These are phyloP conservation scores for Hyphopichia buzzinii DNA, from an alignment of 1,139 yeast species.

Conservation along the genomic window DNA sequence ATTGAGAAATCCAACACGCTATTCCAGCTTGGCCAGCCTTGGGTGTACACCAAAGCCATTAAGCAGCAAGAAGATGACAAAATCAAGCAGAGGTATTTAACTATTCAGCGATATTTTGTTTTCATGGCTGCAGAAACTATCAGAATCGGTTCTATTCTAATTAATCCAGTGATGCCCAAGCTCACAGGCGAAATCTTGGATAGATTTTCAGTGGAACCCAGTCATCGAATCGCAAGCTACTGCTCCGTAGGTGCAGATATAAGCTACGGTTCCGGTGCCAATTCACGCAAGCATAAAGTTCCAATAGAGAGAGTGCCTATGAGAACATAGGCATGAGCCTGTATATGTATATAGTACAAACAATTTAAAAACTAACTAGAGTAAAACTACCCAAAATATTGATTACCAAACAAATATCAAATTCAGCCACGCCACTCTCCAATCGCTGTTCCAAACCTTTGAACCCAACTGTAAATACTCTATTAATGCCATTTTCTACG, in stretches of 20 bases:
- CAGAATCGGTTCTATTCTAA: conserved; percentile 63
- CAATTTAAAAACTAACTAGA: too few species aligned
- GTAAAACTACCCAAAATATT: too few species aligned
- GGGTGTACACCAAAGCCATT: conserved; percentile 38
- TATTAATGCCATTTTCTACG: too few species aligned
- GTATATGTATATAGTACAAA: conserved; percentile 2
- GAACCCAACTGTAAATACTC: too few species aligned
- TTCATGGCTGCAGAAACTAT: conserved; percentile 68
- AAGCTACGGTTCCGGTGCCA: conserved; percentile 8
- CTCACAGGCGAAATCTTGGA: conserved; percentile 59
- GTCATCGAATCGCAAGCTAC: conserved; percentile 36
- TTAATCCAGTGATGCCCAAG: conserved; percentile 72
- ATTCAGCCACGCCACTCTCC: too few species aligned
- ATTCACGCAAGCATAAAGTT: conserved; percentile 16
- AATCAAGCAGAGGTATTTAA: conserved; percentile 13
- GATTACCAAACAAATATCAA: too few species aligned
- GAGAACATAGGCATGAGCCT: conserved; percentile 9
- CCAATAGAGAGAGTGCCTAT: conserved; percentile 27
- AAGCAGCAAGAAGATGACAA: conserved; percentile 28
- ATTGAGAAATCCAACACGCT: conserved; percentile 63
- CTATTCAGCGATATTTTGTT: conserved; percentile 52
- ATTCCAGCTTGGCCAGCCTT: conserved; percentile 60
- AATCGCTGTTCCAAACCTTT: too few species aligned
- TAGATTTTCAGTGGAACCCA: conserved; percentile 51
- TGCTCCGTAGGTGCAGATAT: conserved; percentile 43